These are phyloP conservation scores for Oryza coarctata DNA, from an alignment of 176 grass and related monocot species.

Conservation along the genomic window DNA sequence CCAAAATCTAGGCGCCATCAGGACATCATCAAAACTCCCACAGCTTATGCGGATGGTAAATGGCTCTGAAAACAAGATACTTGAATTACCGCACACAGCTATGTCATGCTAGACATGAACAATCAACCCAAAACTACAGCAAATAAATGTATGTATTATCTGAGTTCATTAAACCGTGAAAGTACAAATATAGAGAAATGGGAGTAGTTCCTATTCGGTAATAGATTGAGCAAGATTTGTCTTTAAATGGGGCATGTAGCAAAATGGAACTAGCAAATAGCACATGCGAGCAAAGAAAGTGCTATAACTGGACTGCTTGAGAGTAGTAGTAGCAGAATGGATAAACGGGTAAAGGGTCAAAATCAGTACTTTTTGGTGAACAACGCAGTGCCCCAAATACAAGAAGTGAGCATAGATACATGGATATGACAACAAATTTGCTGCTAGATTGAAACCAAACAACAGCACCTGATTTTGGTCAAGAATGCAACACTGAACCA, in stretches of 20 bases:
- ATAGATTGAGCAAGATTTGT: constrained; percentile 24
- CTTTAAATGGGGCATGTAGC: constrained; percentile 15
- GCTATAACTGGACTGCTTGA: neutral
- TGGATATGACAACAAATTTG: constrained; percentile 5
- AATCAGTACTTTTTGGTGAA: neutral
- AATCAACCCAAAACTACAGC: neutral
- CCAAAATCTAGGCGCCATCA: constrained; percentile 82
- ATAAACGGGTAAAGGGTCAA: neutral
- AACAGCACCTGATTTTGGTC: neutral
- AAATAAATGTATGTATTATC: constrained; percentile 15
- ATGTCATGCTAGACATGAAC: neutral
- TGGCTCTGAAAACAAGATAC: constrained; percentile 62
- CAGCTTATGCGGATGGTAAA: constrained; percentile 92
- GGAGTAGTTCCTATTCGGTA: constrained; percentile 2
- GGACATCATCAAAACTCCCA: constrained; percentile 80
- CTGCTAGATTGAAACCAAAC: neutral
- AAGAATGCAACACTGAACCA: neutral
- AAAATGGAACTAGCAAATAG: neutral
- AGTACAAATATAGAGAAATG: neutral
- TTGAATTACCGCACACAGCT: neutral
- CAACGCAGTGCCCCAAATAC: neutral
- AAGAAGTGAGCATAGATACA: neutral
- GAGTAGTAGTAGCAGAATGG: neutral
- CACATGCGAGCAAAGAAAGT: neutral
- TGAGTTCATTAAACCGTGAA: constrained; percentile 7